Percentiles rank a stretch among this genome's conserved stretches.
Evolutionary conservation across 495 filamentous ascomycete genomes (phyloP).

Genomic region (Penicillium subrubescens): DNA sequence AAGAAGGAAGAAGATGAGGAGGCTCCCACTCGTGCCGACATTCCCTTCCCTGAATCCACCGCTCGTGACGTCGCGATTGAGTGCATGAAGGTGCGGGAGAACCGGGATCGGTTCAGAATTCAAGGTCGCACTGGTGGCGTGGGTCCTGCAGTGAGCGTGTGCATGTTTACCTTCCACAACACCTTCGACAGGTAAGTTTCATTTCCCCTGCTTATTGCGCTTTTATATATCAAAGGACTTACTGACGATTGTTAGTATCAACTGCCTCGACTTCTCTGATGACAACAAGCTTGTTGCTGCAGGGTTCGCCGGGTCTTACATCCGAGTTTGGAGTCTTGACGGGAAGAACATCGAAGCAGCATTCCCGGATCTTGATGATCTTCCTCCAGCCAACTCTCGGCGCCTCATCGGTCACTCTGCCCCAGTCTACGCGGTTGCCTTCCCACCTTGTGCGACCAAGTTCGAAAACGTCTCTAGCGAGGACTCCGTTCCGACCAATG

Average conservation of each 20-base stretch:
- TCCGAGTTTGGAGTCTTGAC: conserved; percentile 88
- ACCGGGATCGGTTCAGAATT: conserved; percentile 85
- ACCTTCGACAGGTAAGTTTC: conserved; percentile 75
- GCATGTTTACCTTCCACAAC: conserved; percentile 98
- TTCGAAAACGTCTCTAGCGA: conserved; percentile 48
- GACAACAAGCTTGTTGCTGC: conserved; percentile 82
- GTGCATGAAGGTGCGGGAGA: conserved; percentile 91
- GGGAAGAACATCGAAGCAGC: conserved; percentile 63
- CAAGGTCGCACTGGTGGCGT: conserved; percentile 77
- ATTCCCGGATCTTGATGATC: conserved; percentile 43
- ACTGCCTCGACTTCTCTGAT: conserved; percentile 89
- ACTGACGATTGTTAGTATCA: conserved; percentile 61
- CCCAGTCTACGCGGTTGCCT: conserved; percentile 85
- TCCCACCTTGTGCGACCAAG: conserved; percentile 73
- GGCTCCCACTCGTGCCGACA: conserved; percentile 69
- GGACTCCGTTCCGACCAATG: conserved; percentile 57
- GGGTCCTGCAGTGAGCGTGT: conserved; percentile 78
- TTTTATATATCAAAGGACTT: not conserved
- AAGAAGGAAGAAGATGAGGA: conserved; percentile 91
- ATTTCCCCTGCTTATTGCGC: not conserved
- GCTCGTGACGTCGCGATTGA: conserved; percentile 91
- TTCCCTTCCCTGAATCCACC: conserved; percentile 83
- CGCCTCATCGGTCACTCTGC: conserved; percentile 91
- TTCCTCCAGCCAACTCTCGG: conserved; percentile 62
- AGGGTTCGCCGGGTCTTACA: conserved; percentile 90